Evolutionary conservation across 1,139 yeast genomes (phyloP).

Genomic region (Sugiyamaella xylanicola): DNA sequence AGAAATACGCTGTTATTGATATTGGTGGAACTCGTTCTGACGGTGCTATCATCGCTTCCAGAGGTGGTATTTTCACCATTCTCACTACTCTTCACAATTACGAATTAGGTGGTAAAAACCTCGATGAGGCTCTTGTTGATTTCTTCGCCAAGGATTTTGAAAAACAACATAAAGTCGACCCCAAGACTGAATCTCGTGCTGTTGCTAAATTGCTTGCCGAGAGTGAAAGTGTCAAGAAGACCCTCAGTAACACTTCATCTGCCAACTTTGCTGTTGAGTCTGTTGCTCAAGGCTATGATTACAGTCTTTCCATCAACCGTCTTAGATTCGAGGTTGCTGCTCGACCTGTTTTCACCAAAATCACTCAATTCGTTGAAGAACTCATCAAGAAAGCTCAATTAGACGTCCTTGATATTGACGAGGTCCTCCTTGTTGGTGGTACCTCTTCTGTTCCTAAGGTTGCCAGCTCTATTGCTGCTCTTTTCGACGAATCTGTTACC

Average conservation of each 20-base stretch:
- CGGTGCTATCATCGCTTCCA: conserved; percentile 88
- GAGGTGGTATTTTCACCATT: conserved; percentile 92
- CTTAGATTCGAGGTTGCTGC: conserved; percentile 89
- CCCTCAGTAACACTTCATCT: conserved; percentile 84
- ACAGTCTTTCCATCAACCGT: conserved; percentile 90
- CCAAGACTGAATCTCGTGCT: conserved; percentile 79
- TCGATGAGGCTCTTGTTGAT: conserved; percentile 80
- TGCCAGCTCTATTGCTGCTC: conserved; percentile 66
- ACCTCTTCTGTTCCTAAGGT: conserved; percentile 90
- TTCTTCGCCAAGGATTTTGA: conserved; percentile 91
- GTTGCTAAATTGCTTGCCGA: conserved; percentile 86
- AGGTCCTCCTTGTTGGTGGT: conserved; percentile 93
- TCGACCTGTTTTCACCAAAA: conserved; percentile 72
- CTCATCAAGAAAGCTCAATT: conserved; percentile 80
- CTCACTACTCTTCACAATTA: conserved; percentile 83
- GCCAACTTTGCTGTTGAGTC: conserved; percentile 95
- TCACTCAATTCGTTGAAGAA: conserved; percentile 73
- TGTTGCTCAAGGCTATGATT: conserved; percentile 90
- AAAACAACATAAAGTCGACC: conserved; percentile 81
- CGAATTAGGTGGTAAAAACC: conserved; percentile 82
- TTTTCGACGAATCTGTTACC: conserved; percentile 79
- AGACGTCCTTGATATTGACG: conserved; percentile 85
- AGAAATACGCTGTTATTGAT: conserved; percentile 88
- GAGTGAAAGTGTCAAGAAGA: conserved; percentile 83
- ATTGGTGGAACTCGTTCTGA: conserved; percentile 97